Evolutionary conservation across 2,329 filamentous ascomycete genomes (phyloP).

Genomic region (Lecanosticta acicola): DNA sequence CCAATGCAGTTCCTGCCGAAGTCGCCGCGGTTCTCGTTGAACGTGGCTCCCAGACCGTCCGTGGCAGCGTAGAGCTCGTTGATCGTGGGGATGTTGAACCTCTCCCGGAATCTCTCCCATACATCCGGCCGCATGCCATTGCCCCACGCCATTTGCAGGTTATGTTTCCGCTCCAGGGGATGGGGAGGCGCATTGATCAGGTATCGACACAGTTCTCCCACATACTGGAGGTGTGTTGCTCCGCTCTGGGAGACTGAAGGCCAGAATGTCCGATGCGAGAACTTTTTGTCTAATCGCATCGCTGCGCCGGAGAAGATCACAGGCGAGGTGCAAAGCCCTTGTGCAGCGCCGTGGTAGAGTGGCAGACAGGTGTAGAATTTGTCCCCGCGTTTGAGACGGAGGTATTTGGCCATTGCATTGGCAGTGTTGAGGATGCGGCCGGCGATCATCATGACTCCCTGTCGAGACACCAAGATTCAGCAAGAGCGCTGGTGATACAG

Average conservation of each 20-base stretch:
- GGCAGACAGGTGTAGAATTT: constrained; percentile 60
- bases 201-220: constrained; percentile 79
- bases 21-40: constrained; percentile 26
- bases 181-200: constrained; percentile 61
- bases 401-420: constrained; percentile 59
- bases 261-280: constrained; percentile 73
- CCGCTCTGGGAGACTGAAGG: constrained; percentile 61
- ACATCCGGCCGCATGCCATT: constrained; percentile 80
- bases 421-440: constrained; percentile 23
- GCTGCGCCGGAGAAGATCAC: constrained; percentile 55
- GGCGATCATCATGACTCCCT: constrained; percentile 25
- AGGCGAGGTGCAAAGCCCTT: constrained; percentile 60
- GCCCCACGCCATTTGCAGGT: constrained; percentile 66
- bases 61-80: constrained; percentile 35
- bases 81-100: constrained; percentile 45
- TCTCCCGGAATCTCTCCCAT: constrained; percentile 72
- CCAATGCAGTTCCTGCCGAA: constrained; percentile 25
- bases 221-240: constrained; percentile 75
- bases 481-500: constrained; percentile 72
- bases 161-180: constrained; percentile 65
- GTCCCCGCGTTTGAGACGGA: constrained; percentile 57
- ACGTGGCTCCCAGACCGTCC: constrained; percentile 27
- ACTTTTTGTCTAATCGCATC: constrained; percentile 68
- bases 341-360: constrained; percentile 72
- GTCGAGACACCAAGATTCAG: constrained; percentile 50